Evolutionary conservation across 2,329 filamentous ascomycete species (phyloP).

Genomic region (Trichophyton equinum): DNA sequence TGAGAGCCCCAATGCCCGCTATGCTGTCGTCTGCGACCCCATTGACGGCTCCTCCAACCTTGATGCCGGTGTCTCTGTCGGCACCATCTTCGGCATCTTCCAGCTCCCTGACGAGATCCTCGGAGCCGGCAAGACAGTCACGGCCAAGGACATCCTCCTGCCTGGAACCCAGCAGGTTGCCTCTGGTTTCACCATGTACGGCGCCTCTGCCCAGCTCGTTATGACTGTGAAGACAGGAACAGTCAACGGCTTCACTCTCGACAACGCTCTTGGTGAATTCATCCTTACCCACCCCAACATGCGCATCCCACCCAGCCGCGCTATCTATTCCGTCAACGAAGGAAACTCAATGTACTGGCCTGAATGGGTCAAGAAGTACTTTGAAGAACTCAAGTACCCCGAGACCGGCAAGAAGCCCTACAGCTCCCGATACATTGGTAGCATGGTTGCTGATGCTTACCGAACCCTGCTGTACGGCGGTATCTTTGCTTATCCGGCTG

Average conservation of each 20-base stretch:
- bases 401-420: slow-evolving; percentile 67
- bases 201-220: slow-evolving; percentile 88
- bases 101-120: slow-evolving; percentile 60
- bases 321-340: slow-evolving; percentile 98
- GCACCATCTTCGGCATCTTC: slow-evolving; percentile 93
- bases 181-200: slow-evolving; percentile 99
- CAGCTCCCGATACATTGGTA: slow-evolving; percentile 87
- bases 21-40: slow-evolving; percentile 92
- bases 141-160: slow-evolving; percentile 61
- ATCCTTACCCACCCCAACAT: slow-evolving; percentile 96
- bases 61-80: slow-evolving; percentile 92
- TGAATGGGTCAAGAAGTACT: slow-evolving; percentile 73
- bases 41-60: slow-evolving; percentile 97
- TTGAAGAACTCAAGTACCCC: slow-evolving; percentile 76
- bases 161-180: slow-evolving; percentile 86
- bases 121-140: slow-evolving; percentile 44
- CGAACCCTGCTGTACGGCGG: slow-evolving; percentile 89
- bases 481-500: slow-evolving; percentile 93
- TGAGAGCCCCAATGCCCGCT: slow-evolving; percentile 60
- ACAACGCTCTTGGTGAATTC: slow-evolving; percentile 94
- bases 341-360: slow-evolving; percentile 97
- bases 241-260: slow-evolving; percentile 96
- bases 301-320: slow-evolving; percentile 63
- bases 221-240: slow-evolving; percentile 87
- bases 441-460: slow-evolving; percentile 98